Evolutionary conservation across 2,329 filamentous ascomycete genomes (phyloP).

Genomic region (Alternaria postmessia): DNA sequence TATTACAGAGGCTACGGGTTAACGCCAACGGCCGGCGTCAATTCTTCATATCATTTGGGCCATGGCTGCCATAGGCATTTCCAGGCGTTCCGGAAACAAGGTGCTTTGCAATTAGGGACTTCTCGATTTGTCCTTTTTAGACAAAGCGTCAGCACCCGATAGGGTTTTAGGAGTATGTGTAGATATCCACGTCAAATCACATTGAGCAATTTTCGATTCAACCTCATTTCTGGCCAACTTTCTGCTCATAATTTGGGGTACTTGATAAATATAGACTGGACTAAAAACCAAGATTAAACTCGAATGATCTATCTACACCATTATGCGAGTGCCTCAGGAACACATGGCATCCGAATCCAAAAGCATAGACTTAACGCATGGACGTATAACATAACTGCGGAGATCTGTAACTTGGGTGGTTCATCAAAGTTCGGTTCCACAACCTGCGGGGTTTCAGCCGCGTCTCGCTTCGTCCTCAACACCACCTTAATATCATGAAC

Average conservation of each 20-base stretch:
- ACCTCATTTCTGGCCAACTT: not conserved
- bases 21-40: slow-evolving; percentile 1
- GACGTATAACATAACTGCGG: slow-evolving; percentile 14
- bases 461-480: slow-evolving; percentile 24
- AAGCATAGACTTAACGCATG: slow-evolving; percentile 19
- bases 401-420: slow-evolving; percentile 16
- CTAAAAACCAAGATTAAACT: not conserved
- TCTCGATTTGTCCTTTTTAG: slow-evolving; percentile 9
- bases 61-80: slow-evolving; percentile 31
- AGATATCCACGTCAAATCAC: slow-evolving; percentile 21
- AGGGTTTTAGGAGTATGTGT: slow-evolving; percentile 15
- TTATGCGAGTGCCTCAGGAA: slow-evolving; percentile 23
- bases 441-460: slow-evolving; percentile 28
- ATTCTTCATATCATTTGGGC: slow-evolving; percentile 7
- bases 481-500: slow-evolving; percentile 15
- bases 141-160: slow-evolving; percentile 6
- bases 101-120: slow-evolving; percentile 9
- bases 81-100: slow-evolving; percentile 32
- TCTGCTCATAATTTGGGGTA: not conserved
- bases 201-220: not conserved
- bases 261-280: not conserved
- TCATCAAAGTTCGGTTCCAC: slow-evolving; percentile 20
- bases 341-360: slow-evolving; percentile 17
- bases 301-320: not conserved
- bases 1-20: not conserved